Conservation (phyloP, 345 rosid genomes). For the Murraya koenigii region DNA sequence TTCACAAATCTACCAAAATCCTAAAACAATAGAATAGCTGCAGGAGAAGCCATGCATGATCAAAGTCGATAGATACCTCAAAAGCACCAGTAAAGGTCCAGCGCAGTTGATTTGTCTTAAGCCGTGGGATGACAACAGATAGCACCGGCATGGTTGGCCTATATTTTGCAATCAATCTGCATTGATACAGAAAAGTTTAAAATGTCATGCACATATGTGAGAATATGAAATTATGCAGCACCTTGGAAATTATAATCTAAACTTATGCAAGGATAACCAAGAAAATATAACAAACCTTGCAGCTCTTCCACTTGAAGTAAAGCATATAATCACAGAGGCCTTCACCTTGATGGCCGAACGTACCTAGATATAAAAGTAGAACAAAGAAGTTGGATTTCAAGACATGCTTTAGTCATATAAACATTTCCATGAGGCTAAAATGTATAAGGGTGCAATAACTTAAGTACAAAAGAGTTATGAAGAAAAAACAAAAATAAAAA, state of each 20-base stretch:
- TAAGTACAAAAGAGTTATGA: not conserved
- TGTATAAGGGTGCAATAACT: not conserved
- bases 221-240: not conserved
- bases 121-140: constrained; percentile 77
- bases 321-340: constrained; percentile 74
- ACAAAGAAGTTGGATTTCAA: not conserved
- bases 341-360: constrained; percentile 82
- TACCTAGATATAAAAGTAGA: constrained; percentile 36
- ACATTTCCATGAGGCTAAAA: not conserved
- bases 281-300: constrained; percentile 45
- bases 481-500: not conserved
- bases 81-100: constrained; percentile 79
- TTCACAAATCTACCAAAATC: not conserved
- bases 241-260: not conserved
- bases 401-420: not conserved
- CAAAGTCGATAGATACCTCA: constrained; percentile 38
- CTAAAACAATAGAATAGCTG: not conserved
- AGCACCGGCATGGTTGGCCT: constrained; percentile 80
- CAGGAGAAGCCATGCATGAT: not conserved
- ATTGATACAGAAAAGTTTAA: not conserved
- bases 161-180: constrained; percentile 74
- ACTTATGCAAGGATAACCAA: not conserved
- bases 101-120: constrained; percentile 61
- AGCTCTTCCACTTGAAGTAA: constrained; percentile 81
- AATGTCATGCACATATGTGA: not conserved